phyloP scores from a whole-genome alignment of 2,329 filamentous ascomycete species.

The Pseudogymnoascus sp. region DNA sequence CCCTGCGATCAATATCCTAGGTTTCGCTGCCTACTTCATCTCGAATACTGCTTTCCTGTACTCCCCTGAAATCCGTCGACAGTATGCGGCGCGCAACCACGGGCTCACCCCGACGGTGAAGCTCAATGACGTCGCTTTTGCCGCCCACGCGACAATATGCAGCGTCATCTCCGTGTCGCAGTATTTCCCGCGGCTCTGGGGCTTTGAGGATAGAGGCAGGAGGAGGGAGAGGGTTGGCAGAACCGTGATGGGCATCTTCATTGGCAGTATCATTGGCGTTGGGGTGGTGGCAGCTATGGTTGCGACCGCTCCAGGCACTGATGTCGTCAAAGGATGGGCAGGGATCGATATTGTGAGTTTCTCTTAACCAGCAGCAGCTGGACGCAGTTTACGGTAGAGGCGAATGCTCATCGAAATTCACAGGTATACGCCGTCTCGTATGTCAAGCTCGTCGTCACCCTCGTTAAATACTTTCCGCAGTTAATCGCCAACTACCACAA shows the following conservation, averaged over 20 bases:
- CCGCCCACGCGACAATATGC: conserved; percentile 67
- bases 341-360: conserved; percentile 47
- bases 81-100: conserved; percentile 75
- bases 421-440: conserved; percentile 63
- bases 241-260: conserved; percentile 59
- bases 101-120: conserved; percentile 74
- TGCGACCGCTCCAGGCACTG: conserved; percentile 27
- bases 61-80: conserved; percentile 64
- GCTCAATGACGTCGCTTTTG: conserved; percentile 85
- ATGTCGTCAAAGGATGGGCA: conserved; percentile 44
- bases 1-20: conserved; percentile 62
- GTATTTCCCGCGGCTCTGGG: conserved; percentile 65
- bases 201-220: conserved; percentile 53
- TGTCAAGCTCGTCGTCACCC: conserved; percentile 78
- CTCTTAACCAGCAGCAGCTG: background rate
- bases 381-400: background rate
- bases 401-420: conserved; percentile 18
- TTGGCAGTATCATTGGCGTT: conserved; percentile 55
- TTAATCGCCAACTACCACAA: conserved; percentile 75
- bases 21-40: conserved; percentile 66
- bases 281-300: conserved; percentile 40
- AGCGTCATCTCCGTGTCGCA: conserved; percentile 69
- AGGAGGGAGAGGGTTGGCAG: conserved; percentile 48
- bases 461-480: conserved; percentile 91
- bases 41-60: conserved; percentile 72